Conservation (phyloP, 2,329 filamentous ascomycete genomes). For the Penicillium sp. region DNA sequence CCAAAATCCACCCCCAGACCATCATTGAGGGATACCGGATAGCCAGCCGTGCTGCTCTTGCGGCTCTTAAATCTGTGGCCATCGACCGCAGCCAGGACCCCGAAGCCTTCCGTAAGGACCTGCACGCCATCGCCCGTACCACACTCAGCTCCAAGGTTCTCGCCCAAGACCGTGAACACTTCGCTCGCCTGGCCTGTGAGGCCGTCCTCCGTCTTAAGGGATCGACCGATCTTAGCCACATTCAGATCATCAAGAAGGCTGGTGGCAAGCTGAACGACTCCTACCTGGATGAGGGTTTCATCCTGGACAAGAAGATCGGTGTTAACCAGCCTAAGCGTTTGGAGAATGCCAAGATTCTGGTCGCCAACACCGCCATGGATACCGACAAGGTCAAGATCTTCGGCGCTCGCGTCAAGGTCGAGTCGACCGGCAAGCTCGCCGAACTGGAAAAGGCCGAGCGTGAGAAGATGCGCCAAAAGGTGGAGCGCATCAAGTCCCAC, state of each 20-base stretch:
- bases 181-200: slow-evolving; percentile 83
- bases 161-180: slow-evolving; percentile 88
- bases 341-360: slow-evolving; percentile 96
- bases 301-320: slow-evolving; percentile 97
- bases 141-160: slow-evolving; percentile 97
- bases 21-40: slow-evolving; percentile 99
- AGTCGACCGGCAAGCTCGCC: slow-evolving; percentile 93
- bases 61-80: slow-evolving; percentile 77
- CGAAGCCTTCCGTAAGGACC: slow-evolving; percentile 82
- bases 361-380: slow-evolving; percentile 98
- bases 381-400: slow-evolving; percentile 99
- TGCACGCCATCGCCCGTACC: slow-evolving; percentile 86
- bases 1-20: slow-evolving; percentile 98
- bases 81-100: slow-evolving; percentile 85
- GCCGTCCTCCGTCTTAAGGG: slow-evolving; percentile 86
- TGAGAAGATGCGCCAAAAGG: slow-evolving; percentile 99
- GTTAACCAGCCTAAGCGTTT: slow-evolving; percentile 97
- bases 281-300: slow-evolving; percentile 97
- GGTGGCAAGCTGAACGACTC: slow-evolving; percentile 97
- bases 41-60: slow-evolving; percentile 84
- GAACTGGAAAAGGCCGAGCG: slow-evolving; percentile 97
- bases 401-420: slow-evolving; percentile 92
- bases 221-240: slow-evolving; percentile 91
- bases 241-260: slow-evolving; percentile 99
- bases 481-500: slow-evolving; percentile 97